Conservation (phyloP, 148 eudicot genomes). For the Agrostemma githago region DNA sequence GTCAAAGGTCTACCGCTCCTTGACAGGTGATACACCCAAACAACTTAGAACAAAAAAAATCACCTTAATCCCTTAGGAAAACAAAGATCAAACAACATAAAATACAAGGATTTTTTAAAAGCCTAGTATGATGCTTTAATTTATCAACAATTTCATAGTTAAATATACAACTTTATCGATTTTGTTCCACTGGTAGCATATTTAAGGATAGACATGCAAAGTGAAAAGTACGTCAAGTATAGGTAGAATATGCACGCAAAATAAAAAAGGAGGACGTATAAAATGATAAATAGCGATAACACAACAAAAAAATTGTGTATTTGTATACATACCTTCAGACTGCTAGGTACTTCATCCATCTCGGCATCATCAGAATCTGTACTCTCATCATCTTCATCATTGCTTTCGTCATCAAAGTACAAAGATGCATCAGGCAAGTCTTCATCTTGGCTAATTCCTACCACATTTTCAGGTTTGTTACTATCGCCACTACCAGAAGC, state of each 20-base stretch:
- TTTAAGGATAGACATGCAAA: not conserved
- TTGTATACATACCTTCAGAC: constrained; percentile 1
- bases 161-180: not conserved
- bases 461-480: not conserved
- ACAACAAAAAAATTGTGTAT: not conserved
- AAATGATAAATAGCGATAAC: not conserved
- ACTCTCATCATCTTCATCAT: not conserved
- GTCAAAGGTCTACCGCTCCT: no score
- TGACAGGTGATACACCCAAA: no score
- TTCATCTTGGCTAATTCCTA: not conserved
- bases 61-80: not conserved
- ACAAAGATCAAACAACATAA: not conserved
- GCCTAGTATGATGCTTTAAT: not conserved
- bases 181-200: not conserved
- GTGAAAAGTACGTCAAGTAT: not conserved
- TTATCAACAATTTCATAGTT: not conserved
- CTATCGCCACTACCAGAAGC: not conserved
- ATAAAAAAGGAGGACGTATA: not conserved
- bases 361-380: not conserved
- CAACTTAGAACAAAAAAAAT: no score
- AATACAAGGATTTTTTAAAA: not conserved
- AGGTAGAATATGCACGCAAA: not conserved
- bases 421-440: not conserved
- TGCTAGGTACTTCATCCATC: not conserved
- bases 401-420: not conserved